Conservation (phyloP, 164 flowering plant species). For the Vitis vinifera region ASM3070453v1 NC_081820.1:20671001-20671500, state of each 20-base stretch:
- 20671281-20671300: too few relatives aligned
- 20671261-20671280: too few relatives aligned
- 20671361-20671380: background rate
- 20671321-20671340: too few relatives aligned
- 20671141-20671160: too few relatives aligned
- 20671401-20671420: background rate
- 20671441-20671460: background rate
- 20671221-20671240: too few relatives aligned
- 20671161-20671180: too few relatives aligned
- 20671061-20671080: background rate
- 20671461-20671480: background rate
- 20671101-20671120: background rate
- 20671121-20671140: background rate
- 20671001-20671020: background rate
- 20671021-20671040: background rate
- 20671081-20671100: background rate
- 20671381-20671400: too few relatives aligned
- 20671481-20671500: background rate
- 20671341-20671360: too few relatives aligned
- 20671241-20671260: too few relatives aligned
- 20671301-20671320: background rate
- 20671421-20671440: background rate
- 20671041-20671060: too few relatives aligned
- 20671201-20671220: too few relatives aligned
- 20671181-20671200: too few relatives aligned